These are phyloP conservation scores for Plasmopara halstedii DNA, from an alignment of 352 stramenopile species.

Conservation along the genomic window DNA sequence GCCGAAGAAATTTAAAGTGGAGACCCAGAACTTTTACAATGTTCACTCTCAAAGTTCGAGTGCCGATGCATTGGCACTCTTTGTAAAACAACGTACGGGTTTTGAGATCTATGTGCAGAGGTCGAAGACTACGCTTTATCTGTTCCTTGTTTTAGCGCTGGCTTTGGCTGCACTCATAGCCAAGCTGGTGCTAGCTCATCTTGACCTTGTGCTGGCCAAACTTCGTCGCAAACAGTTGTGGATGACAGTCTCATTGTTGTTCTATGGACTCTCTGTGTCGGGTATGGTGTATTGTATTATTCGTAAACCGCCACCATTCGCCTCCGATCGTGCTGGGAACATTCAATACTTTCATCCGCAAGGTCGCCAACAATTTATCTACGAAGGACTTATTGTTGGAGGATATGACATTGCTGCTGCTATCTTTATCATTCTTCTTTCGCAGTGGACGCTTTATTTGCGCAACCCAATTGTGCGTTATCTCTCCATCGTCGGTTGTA, in stretches of 20 bases:
- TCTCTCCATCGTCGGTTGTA: constrained; percentile 44
- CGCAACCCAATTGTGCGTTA: constrained; percentile 50
- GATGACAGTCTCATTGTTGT: constrained; percentile 84
- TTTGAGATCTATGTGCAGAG: constrained; percentile 67
- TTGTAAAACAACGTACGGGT: constrained; percentile 77
- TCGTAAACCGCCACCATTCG: constrained; percentile 69
- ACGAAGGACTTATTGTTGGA: constrained; percentile 77
- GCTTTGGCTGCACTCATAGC: constrained; percentile 28
- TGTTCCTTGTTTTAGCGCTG: constrained; percentile 25
- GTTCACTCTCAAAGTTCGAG: constrained; percentile 69
- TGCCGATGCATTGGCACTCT: constrained; percentile 56
- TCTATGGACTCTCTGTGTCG: constrained; percentile 82
- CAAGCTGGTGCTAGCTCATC: constrained; percentile 56
- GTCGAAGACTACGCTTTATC: constrained; percentile 67
- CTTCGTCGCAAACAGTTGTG: constrained; percentile 76
- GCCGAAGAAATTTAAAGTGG: constrained; percentile 46
- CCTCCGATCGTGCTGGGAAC: constrained; percentile 64
- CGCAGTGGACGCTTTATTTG: constrained; percentile 77
- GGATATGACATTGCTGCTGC: constrained; percentile 59
- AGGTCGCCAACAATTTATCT: constrained; percentile 74
- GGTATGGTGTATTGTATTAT: constrained; percentile 89
- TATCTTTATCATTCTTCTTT: constrained; percentile 69
- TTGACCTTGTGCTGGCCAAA: constrained; percentile 64
- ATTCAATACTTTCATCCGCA: constrained; percentile 85
- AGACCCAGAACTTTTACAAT: constrained; percentile 62